Conservation (phyloP, 345 rosid genomes). For the Luvunga scandens region DNA sequence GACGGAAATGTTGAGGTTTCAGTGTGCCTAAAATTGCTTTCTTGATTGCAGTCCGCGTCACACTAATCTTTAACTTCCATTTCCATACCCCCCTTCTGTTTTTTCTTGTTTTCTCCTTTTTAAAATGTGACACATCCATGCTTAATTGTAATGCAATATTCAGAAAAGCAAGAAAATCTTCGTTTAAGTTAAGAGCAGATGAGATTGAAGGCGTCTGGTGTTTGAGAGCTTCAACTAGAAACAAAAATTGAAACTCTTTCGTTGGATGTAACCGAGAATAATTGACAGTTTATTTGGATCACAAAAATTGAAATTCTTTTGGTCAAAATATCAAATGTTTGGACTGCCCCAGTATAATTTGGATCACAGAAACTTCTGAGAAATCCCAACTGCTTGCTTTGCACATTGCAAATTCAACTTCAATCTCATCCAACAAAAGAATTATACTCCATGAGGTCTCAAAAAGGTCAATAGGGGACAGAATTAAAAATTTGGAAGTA, state of each 20-base stretch:
- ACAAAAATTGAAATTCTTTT: too few relatives aligned
- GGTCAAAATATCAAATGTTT: too few relatives aligned
- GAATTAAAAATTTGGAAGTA: not conserved
- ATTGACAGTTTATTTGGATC: not conserved
- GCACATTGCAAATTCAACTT: too few relatives aligned
- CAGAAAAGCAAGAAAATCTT: not conserved
- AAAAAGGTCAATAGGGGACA: not conserved
- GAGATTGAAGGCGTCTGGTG: too few relatives aligned
- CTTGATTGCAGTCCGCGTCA: constrained; percentile 40
- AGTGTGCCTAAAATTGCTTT: constrained; percentile 15
- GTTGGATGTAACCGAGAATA: not conserved
- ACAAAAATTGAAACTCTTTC: not conserved
- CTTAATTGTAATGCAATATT: not conserved
- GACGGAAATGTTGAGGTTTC: constrained; percentile 28
- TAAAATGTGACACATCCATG: constrained; percentile 23
- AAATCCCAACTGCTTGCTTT: too few relatives aligned
- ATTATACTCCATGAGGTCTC: not conserved
- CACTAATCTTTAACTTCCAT: constrained; percentile 41
- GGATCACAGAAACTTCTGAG: too few relatives aligned
- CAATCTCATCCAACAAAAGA: too few relatives aligned
- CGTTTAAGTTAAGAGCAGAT: too few relatives aligned
- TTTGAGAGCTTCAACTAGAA: not conserved
- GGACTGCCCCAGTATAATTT: too few relatives aligned
- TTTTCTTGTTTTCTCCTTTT: constrained; percentile 27
- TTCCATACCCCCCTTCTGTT: constrained; percentile 16